Conservation (phyloP, 805 yeast genomes). For the Starmera caribaea region DNA sequence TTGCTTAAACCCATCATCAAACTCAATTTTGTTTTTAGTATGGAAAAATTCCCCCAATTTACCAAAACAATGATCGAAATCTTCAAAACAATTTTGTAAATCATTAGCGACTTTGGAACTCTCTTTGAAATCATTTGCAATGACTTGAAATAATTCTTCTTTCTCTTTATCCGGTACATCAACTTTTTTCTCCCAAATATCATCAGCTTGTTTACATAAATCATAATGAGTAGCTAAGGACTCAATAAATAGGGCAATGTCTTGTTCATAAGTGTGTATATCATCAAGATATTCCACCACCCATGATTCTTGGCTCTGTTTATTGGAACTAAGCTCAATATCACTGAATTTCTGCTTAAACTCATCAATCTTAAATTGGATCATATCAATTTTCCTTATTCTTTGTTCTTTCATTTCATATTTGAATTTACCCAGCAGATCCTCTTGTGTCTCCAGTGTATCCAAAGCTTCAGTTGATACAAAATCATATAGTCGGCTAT, state of each 20-base stretch:
- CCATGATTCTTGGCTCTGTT: constrained; percentile 5
- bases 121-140: constrained; percentile 44
- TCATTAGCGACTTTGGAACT: constrained; percentile 45
- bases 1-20: constrained; percentile 14
- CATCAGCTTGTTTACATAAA: constrained; percentile 49
- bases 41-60: constrained; percentile 21
- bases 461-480: constrained; percentile 31
- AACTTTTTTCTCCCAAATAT: constrained; percentile 23
- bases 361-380: constrained; percentile 3
- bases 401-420: constrained; percentile 14
- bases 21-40: constrained; percentile 12
- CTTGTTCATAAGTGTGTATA: constrained; percentile 47
- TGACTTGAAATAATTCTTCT: constrained; percentile 32
- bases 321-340: constrained; percentile 32
- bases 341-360: constrained; percentile 5
- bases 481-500: constrained; percentile 30
- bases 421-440: constrained; percentile 8
- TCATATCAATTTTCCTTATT: constrained; percentile 14
- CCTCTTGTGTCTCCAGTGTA: constrained; percentile 17
- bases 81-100: constrained; percentile 28
- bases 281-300: constrained; percentile 23
- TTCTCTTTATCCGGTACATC: constrained; percentile 20
- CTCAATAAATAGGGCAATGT: constrained; percentile 58
- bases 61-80: constrained; percentile 15
- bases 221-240: constrained; percentile 78